These are phyloP conservation scores for Aspergillus persii DNA, from an alignment of 2,329 filamentous ascomycete species.

Conservation along the genomic window DNA sequence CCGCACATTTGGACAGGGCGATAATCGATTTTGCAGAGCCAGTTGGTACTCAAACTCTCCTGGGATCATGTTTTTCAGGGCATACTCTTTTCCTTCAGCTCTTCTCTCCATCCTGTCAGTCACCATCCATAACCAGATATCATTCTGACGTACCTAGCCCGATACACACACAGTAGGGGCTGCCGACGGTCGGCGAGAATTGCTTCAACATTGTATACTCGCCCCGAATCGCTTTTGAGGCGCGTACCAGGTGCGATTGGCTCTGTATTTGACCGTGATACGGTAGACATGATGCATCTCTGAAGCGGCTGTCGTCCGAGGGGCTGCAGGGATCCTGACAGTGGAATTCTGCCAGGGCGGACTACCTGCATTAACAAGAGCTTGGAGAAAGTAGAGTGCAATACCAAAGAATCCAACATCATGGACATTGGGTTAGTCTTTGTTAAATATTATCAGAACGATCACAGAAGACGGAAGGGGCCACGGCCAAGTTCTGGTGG, in stretches of 20 bases:
- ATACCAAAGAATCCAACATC: no score
- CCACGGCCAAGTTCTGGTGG: no score
- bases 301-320: no score
- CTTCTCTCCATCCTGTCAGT: slow-evolving; percentile 7
- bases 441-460: no score
- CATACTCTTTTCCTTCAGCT: not conserved
- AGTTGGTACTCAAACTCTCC: slow-evolving; percentile 33
- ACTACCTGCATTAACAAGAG: no score
- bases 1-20: slow-evolving; percentile 26
- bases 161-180: slow-evolving; percentile 7
- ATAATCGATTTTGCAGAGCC: slow-evolving; percentile 22
- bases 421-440: no score
- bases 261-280: not conserved
- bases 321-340: no score
- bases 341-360: no score
- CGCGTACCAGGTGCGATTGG: not conserved
- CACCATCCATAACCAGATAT: not conserved
- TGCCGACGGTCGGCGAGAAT: slow-evolving; percentile 1
- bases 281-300: no score
- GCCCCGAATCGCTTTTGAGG: slow-evolving; percentile 3
- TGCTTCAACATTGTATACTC: slow-evolving; percentile 3
- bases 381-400: no score
- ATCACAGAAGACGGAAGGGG: no score
- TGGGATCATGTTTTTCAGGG: slow-evolving; percentile 22
- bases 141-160: slow-evolving; percentile 1